A percentile compares a stretch with the other conserved stretches of the same genome.
Conservation (phyloP, 805 yeast genomes). For the Candida insectalens region DNA sequence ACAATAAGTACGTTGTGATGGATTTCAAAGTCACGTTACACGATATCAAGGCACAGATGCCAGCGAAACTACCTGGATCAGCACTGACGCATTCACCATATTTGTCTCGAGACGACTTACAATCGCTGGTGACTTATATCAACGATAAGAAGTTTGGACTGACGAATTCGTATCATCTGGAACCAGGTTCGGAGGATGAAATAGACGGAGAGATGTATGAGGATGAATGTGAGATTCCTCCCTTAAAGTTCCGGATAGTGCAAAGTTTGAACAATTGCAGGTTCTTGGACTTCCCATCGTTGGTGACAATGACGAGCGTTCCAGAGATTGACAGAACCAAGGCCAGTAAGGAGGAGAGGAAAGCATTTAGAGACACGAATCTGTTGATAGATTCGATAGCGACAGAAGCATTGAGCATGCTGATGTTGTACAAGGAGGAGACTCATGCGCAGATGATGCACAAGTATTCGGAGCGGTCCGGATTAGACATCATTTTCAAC, state of each 20-base stretch:
- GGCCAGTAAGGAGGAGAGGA: constrained; percentile 7
- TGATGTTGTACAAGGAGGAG: constrained; percentile 24
- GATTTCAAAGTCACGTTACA: constrained; percentile 57
- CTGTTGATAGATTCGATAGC: constrained; percentile 20
- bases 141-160: constrained; percentile 33
- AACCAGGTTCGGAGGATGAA: constrained; percentile 8
- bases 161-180: constrained; percentile 6
- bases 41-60: constrained; percentile 51
- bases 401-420: constrained; percentile 18
- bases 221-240: constrained; percentile 19
- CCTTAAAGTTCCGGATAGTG: constrained; percentile 33
- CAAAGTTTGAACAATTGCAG: constrained; percentile 34
- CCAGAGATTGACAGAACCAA: constrained; percentile 3
- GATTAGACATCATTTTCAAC: constrained; percentile 28
- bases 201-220: constrained; percentile 8
- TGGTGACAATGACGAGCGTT: constrained; percentile 13
- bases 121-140: constrained; percentile 51
- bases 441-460: constrained; percentile 20
- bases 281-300: constrained; percentile 22
- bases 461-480: constrained; percentile 21
- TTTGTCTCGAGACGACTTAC: constrained; percentile 47
- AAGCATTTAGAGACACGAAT: constrained; percentile 20
- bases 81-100: constrained; percentile 47
- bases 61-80: constrained; percentile 36
- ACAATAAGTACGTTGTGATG: constrained; percentile 49